These are phyloP conservation scores for Acer saccharum DNA, from an alignment of 345 rosid genomes.

Conservation along the genomic window DNA sequence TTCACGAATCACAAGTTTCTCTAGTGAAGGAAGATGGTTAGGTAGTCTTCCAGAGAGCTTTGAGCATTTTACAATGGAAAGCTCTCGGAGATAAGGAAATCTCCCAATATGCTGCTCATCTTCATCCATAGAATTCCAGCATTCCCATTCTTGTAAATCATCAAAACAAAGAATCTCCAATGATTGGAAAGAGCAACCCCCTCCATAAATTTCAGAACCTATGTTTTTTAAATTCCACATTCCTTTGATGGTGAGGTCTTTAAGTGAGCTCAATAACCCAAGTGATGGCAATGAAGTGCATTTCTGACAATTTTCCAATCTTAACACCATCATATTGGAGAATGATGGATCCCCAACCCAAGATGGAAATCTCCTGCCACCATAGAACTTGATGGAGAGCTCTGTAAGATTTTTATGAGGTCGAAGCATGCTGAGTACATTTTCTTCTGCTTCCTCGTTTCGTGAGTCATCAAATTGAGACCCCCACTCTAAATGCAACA, in stretches of 20 bases:
- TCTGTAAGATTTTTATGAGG: not conserved
- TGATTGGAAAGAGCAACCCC: not conserved
- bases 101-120: not conserved
- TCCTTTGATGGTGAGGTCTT: not conserved
- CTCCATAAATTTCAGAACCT: not conserved
- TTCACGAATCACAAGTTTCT: not conserved
- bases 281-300: not conserved
- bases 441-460: not conserved
- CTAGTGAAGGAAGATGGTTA: not conserved
- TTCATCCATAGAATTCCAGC: not conserved
- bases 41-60: not conserved
- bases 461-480: not conserved
- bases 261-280: not conserved
- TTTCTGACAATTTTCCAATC: not conserved
- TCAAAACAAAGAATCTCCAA: not conserved
- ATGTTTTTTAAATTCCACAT: not conserved
- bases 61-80: not conserved
- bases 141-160: not conserved
- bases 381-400: not conserved
- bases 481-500: not conserved
- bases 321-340: not conserved
- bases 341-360: slow-evolving; percentile 5
- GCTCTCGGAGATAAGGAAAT: not conserved
- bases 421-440: not conserved
- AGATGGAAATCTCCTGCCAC: not conserved